phyloP scores from a whole-genome alignment of 169 alveolate genomes.

The Cryptosporidium baileyi region DNA sequence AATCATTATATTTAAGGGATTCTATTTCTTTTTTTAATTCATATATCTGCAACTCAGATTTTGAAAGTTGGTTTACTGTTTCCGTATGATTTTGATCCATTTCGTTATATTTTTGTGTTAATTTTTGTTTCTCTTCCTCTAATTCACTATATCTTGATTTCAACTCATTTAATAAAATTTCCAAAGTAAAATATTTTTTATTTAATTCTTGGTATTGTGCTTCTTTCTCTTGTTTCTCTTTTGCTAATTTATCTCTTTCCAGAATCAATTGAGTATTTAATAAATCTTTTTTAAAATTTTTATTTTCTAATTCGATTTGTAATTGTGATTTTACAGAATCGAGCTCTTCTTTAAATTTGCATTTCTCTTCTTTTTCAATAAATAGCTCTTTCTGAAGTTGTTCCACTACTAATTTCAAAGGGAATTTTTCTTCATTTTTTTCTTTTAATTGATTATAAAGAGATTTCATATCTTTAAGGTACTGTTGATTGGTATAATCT shows the following conservation, averaged over 20 bases:
- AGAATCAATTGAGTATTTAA: conserved; percentile 14
- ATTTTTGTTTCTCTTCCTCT: conserved; percentile 2
- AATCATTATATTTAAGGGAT: neutral
- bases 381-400: conserved; percentile 51
- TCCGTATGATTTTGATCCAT: conserved; percentile 56
- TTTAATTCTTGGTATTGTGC: neutral
- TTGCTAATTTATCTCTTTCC: conserved; percentile 30
- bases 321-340: conserved; percentile 7
- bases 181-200: conserved; percentile 1
- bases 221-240: conserved; percentile 9
- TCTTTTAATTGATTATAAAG: conserved; percentile 38
- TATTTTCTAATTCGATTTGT: conserved; percentile 39
- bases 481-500: conserved; percentile 19
- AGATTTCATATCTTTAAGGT: conserved; percentile 20
- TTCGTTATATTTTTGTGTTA: conserved; percentile 16
- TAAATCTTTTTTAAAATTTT: conserved; percentile 33
- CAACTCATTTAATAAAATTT: conserved; percentile 25
- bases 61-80: conserved; percentile 34
- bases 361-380: conserved; percentile 41
- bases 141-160: conserved; percentile 17
- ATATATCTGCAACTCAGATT: conserved; percentile 57
- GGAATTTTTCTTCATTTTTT: conserved; percentile 46
- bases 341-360: conserved; percentile 35
- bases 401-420: conserved; percentile 47
- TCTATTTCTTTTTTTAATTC: conserved; percentile 47